These are phyloP conservation scores for Kwoniella mangroviensis DNA, from an alignment of 768 basidiomycete species.

Conservation along the genomic window DNA sequence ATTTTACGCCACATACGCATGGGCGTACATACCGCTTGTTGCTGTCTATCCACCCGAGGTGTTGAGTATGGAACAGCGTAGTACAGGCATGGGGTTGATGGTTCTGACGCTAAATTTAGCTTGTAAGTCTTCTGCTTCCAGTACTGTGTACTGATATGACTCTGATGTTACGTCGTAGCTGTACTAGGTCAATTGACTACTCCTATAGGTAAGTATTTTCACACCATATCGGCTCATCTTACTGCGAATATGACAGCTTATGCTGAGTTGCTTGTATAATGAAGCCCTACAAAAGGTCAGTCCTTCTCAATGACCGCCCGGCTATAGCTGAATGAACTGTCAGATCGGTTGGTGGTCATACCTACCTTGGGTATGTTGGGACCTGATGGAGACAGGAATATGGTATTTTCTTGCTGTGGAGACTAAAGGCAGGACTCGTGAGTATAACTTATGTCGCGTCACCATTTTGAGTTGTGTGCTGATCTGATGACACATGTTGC, in stretches of 20 bases:
- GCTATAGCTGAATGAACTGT: neutral
- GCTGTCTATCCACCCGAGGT: conserved; percentile 39
- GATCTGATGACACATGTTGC: neutral
- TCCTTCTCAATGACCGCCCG: neutral
- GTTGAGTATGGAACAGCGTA: conserved; percentile 37
- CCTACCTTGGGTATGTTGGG: conserved; percentile 49
- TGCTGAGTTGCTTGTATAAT: neutral
- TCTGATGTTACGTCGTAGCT: conserved; percentile 9
- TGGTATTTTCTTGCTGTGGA: conserved; percentile 57
- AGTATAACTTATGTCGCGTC: conserved; percentile 18
- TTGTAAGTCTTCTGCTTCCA: conserved; percentile 22
- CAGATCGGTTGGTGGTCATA: conserved; percentile 35
- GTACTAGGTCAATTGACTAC: conserved; percentile 18
- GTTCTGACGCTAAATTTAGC: conserved; percentile 31
- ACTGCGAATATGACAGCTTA: neutral
- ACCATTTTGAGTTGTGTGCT: neutral
- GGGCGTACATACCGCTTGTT: conserved; percentile 38
- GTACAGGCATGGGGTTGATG: conserved; percentile 40
- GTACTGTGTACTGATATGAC: neutral
- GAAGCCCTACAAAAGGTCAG: conserved; percentile 16
- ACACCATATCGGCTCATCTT: neutral
- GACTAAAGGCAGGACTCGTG: conserved; percentile 55
- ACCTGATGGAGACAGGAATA: conserved; percentile 44
- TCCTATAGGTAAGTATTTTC: conserved; percentile 12
- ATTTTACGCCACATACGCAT: conserved; percentile 33